These are phyloP conservation scores for Claviceps sp. DNA, from an alignment of 2,329 filamentous ascomycete genomes.

Conservation along the genomic window DNA sequence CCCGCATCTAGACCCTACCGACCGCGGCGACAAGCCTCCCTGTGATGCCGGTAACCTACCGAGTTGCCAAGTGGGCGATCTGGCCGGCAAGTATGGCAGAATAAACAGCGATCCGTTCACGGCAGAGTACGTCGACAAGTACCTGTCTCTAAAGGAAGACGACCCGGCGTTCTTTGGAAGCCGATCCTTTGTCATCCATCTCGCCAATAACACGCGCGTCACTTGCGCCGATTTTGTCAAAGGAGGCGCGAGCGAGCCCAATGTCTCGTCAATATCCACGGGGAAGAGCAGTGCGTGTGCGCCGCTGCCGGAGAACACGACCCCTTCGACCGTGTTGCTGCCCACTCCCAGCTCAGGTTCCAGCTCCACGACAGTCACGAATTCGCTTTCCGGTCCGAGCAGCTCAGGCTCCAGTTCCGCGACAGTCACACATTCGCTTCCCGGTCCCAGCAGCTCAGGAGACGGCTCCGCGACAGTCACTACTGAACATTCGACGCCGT, in stretches of 20 bases:
- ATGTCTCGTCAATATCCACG: not conserved
- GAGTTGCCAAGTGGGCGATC: slow-evolving; percentile 64
- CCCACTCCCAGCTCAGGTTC: not conserved
- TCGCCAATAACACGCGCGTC: slow-evolving; percentile 48
- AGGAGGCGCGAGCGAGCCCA: not conserved
- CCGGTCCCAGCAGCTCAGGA: too few relatives aligned
- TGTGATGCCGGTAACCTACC: slow-evolving; percentile 45
- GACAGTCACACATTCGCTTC: not conserved
- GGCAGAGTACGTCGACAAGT: slow-evolving; percentile 41
- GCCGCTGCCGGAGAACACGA: not conserved
- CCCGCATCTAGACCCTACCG: slow-evolving; percentile 58
- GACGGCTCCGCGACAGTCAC: not conserved
- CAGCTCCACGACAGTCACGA: not conserved
- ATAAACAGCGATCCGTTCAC: slow-evolving; percentile 38
- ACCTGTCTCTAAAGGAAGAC: slow-evolving; percentile 36
- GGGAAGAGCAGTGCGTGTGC: not conserved
- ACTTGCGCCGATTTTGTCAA: slow-evolving; percentile 47
- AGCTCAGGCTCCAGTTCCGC: not conserved
- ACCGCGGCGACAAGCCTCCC: slow-evolving; percentile 45
- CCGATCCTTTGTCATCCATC: slow-evolving; percentile 51
- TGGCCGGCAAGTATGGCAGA: slow-evolving; percentile 59
- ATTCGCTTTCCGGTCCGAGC: too few relatives aligned
- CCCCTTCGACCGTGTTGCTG: not conserved
- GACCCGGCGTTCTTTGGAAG: slow-evolving; percentile 49
- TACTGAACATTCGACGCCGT: not conserved